Base-by-base conservation (phyloP, 2,329 filamentous ascomycete genomes). In the Ceratocystis colombiana region DNA sequence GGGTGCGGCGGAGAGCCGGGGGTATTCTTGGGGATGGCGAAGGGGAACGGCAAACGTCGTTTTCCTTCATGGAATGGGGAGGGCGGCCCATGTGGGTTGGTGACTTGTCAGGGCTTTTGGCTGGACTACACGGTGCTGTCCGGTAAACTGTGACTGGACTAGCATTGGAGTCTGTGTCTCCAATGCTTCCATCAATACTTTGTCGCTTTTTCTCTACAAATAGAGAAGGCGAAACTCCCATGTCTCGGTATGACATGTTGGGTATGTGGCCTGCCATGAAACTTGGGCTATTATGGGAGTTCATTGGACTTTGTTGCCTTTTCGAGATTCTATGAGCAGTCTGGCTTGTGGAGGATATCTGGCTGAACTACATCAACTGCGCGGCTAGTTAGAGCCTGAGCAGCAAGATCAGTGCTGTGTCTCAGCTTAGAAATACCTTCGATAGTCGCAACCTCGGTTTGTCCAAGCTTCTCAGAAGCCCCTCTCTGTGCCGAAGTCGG, bases 131-230 rank as follows among this genome's bases (percentile, higher is more conserved):
- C 10, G 64, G 67, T 10, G 67, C 64, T 17, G 67, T 68, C 8
- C 50, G 59, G 33, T 59, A 68, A 28, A 53, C 45, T 5, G 64
- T 46, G 20, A n/a, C 55, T n/a, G 44, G 55, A 5, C 62, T 62
- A 25, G 50, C 3, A 12, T 65, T 62, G 46, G 64, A 68, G 15
- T 68, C 67, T 4, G 64, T 50, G 22, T 68, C 61, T 44, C 50
- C 62, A 30, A 20, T 33, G 20, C 50, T 57, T 30, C 65, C 61
- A 22, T 57, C 50, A 1, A 25, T 63, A 7, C 62, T 64, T n/a
- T 65, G 66, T 8, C 66, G 20, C 20, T 48, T 64, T 62, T 67
- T 67, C 59, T 57, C 62, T 6, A 67, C 62, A 62, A 67, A 67
- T 10, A 67, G 37, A 53, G 22, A 55, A 37, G 62, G 50, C 20